Conservation (phyloP, 148 eudicot genomes). For the Rhododendron henanense region DNA sequence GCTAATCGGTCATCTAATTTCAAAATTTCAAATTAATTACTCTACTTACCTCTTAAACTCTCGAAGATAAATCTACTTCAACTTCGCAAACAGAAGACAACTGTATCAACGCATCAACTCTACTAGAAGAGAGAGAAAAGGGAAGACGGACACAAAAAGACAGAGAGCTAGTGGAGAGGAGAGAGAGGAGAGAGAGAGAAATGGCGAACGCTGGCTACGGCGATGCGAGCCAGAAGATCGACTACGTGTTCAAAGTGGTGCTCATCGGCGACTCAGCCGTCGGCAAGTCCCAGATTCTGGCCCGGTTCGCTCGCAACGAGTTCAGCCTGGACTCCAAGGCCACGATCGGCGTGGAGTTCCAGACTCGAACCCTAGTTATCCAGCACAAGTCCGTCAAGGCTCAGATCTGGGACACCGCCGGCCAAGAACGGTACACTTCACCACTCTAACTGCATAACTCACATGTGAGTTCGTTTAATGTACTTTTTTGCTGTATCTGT, state of each 20-base stretch:
- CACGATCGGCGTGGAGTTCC: constrained; percentile 79
- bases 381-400: constrained; percentile 69
- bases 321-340: constrained; percentile 81
- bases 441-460: background rate
- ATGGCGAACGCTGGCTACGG: constrained; percentile 43
- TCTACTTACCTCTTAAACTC: background rate
- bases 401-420: constrained; percentile 96
- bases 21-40: background rate
- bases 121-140: background rate
- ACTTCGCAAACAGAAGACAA: background rate
- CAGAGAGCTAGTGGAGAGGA: background rate
- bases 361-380: constrained; percentile 65
- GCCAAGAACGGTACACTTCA: constrained; percentile 59
- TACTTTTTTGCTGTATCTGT: background rate
- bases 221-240: constrained; percentile 54
- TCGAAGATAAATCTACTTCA: background rate
- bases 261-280: constrained; percentile 76
- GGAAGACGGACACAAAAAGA: background rate
- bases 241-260: constrained; percentile 74
- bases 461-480: background rate
- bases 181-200: background rate
- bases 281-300: constrained; percentile 71
- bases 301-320: constrained; percentile 70
- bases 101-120: background rate
- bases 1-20: background rate